phyloP scores from a whole-genome alignment of 1,284 basidiomycete genomes.

The Apiotrichum gracile region DNA sequence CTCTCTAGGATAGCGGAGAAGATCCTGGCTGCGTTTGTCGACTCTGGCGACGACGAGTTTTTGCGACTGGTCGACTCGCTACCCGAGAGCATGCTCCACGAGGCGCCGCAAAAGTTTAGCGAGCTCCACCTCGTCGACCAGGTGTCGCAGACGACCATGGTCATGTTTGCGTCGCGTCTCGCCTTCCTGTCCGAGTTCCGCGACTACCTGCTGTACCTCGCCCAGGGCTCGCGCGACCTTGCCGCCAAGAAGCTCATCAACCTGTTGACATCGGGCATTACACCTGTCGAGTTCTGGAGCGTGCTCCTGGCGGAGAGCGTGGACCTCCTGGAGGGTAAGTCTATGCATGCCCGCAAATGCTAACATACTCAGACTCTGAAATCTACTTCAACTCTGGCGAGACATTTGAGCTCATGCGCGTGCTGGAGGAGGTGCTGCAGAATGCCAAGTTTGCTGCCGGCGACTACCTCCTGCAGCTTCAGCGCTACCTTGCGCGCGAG shows the following conservation, averaged over 20 bases:
- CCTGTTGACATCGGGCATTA: slow-evolving; percentile 44
- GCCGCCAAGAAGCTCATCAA: slow-evolving; percentile 46
- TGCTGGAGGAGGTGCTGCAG: slow-evolving; percentile 46
- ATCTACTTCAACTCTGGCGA: slow-evolving; percentile 42
- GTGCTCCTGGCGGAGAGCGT: slow-evolving; percentile 48
- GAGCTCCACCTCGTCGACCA: slow-evolving; percentile 13
- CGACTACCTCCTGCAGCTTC: slow-evolving; percentile 37
- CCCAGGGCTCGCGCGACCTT: slow-evolving; percentile 33
- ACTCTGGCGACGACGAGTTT: slow-evolving; percentile 32
- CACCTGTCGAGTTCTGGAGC: slow-evolving; percentile 47
- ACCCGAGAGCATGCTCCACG: slow-evolving; percentile 32
- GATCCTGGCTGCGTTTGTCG: slow-evolving; percentile 46
- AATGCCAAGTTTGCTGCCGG: slow-evolving; percentile 34
- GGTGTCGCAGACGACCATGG: slow-evolving; percentile 3
- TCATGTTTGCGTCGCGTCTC: slow-evolving; percentile 41
- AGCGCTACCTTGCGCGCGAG: slow-evolving; percentile 16
- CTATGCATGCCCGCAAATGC: background rate
- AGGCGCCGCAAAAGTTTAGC: slow-evolving; percentile 28
- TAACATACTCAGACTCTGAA: slow-evolving; percentile 33
- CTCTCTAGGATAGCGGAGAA: slow-evolving; percentile 47
- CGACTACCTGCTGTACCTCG: slow-evolving; percentile 48
- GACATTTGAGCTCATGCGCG: slow-evolving; percentile 49
- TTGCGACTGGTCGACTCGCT: slow-evolving; percentile 31
- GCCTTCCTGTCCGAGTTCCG: slow-evolving; percentile 50
- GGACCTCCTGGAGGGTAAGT: slow-evolving; percentile 46